phyloP scores from a whole-genome alignment of 2,329 filamentous ascomycete species.

The Talaromyces sp. region DNA sequence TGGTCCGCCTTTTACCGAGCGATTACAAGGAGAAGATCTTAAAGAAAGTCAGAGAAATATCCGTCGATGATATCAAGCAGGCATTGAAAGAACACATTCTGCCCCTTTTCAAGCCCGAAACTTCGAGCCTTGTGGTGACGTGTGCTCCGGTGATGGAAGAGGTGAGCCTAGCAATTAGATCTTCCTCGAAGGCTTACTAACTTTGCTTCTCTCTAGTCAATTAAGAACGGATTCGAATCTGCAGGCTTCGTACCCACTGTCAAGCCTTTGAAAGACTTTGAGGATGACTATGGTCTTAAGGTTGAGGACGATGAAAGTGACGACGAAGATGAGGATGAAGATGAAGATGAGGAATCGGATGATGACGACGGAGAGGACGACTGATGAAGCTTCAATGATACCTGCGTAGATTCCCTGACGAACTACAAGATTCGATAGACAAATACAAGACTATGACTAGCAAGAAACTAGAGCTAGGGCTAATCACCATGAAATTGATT shows the following conservation, averaged over 20 bases:
- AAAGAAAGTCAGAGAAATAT: slow-evolving; percentile 70
- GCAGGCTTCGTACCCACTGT: slow-evolving; percentile 77
- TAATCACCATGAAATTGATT: not conserved
- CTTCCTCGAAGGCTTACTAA: slow-evolving; percentile 19
- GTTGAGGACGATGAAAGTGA: slow-evolving; percentile 57
- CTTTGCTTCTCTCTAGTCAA: slow-evolving; percentile 51
- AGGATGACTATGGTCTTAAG: slow-evolving; percentile 84
- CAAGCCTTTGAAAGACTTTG: slow-evolving; percentile 71
- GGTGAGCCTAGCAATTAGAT: slow-evolving; percentile 51
- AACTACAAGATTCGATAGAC: not conserved
- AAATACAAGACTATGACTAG: not conserved
- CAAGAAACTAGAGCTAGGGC: not conserved
- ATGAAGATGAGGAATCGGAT: slow-evolving; percentile 38
- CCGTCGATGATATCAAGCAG: slow-evolving; percentile 68
- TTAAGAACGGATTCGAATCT: slow-evolving; percentile 68
- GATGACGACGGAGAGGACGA: slow-evolving; percentile 42
- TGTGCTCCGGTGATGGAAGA: slow-evolving; percentile 82
- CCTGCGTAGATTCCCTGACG: not conserved
- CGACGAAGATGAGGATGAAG: slow-evolving; percentile 51
- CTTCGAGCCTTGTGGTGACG: slow-evolving; percentile 80
- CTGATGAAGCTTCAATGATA: slow-evolving; percentile 18
- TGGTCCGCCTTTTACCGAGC: slow-evolving; percentile 69
- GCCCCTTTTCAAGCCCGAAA: slow-evolving; percentile 73
- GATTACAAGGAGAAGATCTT: slow-evolving; percentile 77
- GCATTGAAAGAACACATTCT: slow-evolving; percentile 72